phyloP scores from a whole-genome alignment of 2,329 filamentous ascomycete species.

The Phaeoacremonium minimum region DNA sequence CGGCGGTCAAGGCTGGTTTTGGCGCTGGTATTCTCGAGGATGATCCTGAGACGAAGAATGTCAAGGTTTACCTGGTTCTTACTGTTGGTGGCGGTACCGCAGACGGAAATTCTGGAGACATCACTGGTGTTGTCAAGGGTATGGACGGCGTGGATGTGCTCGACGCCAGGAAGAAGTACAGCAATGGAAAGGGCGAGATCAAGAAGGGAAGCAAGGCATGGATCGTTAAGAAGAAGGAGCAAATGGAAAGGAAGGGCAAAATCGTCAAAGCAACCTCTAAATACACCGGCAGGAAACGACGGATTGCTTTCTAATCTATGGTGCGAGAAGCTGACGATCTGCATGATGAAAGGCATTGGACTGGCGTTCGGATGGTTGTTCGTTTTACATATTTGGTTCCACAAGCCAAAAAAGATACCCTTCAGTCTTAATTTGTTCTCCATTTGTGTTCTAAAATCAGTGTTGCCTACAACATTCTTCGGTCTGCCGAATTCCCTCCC shows the following conservation, averaged over 20 bases:
- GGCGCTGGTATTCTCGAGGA: conserved; percentile 93
- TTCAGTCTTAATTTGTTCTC: too few relatives aligned
- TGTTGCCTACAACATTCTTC: too few relatives aligned
- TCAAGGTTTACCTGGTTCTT: conserved; percentile 92
- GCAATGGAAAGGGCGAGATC: conserved; percentile 44
- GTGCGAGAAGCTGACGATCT: too few relatives aligned
- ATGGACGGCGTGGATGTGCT: conserved; percentile 85
- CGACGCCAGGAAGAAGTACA: conserved; percentile 57
- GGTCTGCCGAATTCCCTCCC: too few relatives aligned
- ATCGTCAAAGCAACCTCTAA: conserved; percentile 89
- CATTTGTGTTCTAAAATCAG: too few relatives aligned
- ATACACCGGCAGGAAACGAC: conserved; percentile 87
- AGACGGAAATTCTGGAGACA: conserved; percentile 62
- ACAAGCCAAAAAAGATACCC: too few relatives aligned
- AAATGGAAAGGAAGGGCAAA: conserved; percentile 93
- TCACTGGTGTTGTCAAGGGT: conserved; percentile 82
- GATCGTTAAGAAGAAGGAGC: conserved; percentile 84
- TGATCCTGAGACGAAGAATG: conserved; percentile 92
- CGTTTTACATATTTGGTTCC: too few relatives aligned
- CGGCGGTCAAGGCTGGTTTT: conserved; percentile 90
- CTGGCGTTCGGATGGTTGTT: too few relatives aligned
- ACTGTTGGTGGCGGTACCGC: conserved; percentile 68
- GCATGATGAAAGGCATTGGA: too few relatives aligned
- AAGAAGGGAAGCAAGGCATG: conserved; percentile 83
- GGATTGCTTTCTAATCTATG: conserved; percentile 61